Evolutionary conservation across 2,329 filamentous ascomycete genomes (phyloP).

Genomic region (Dactylonectria macrodidyma): DNA sequence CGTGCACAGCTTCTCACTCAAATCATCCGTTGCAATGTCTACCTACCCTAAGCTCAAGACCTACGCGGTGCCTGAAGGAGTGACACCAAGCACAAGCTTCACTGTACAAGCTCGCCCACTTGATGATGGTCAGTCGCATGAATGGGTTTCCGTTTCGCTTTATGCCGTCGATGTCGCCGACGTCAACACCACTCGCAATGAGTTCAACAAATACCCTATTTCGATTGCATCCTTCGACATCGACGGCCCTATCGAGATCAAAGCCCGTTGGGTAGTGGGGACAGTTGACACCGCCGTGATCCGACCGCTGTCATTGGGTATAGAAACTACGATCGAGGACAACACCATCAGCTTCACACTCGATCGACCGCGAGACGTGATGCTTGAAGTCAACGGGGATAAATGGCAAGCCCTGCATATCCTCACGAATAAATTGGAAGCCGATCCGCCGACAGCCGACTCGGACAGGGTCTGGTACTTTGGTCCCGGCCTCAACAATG

Average conservation of each 20-base stretch:
- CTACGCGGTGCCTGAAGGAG: constrained; percentile 7
- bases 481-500: constrained; percentile 44
- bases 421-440: constrained; percentile 43
- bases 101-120: constrained; percentile 9
- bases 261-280: constrained; percentile 2
- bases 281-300: constrained; percentile 13
- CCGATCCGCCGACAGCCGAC: constrained; percentile 30
- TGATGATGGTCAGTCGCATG: neutral
- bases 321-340: constrained; percentile 10
- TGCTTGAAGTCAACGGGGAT: constrained; percentile 46
- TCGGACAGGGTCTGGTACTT: constrained; percentile 44
- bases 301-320: constrained; percentile 21
- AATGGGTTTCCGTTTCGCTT: constrained; percentile 8
- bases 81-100: constrained; percentile 9
- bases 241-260: constrained; percentile 21
- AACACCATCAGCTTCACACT: constrained; percentile 25
- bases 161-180: constrained; percentile 24
- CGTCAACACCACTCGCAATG: constrained; percentile 16
- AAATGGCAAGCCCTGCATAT: constrained; percentile 48
- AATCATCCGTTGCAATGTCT: neutral
- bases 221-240: constrained; percentile 20
- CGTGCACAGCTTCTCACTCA: no score
- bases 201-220: constrained; percentile 24
- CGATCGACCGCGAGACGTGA: constrained; percentile 26
- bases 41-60: neutral